These are phyloP conservation scores for Salix brachista DNA, from an alignment of 345 rosid genomes.

Conservation along the genomic window DNA sequence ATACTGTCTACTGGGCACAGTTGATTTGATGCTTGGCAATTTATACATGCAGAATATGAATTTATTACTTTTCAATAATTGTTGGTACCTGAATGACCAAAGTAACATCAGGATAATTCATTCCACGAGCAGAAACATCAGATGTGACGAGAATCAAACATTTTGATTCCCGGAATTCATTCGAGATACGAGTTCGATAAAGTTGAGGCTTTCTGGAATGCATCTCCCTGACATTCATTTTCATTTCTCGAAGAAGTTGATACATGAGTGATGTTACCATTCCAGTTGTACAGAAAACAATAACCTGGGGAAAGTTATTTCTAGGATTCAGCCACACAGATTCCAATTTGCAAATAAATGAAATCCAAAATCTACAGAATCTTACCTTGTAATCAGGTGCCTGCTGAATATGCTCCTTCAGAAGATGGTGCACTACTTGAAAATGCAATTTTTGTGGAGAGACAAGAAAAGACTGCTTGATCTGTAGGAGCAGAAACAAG, in stretches of 20 bases:
- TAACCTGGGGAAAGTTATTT: conserved; percentile 46
- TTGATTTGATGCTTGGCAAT: neutral
- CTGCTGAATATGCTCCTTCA: conserved; percentile 58
- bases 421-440: conserved; percentile 59
- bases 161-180: conserved; percentile 79
- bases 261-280: conserved; percentile 82
- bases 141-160: conserved; percentile 77
- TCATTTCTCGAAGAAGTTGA: conserved; percentile 72
- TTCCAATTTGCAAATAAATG: neutral
- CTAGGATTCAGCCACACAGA: conserved; percentile 12
- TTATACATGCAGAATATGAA: neutral
- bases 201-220: conserved; percentile 92
- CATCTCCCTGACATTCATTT: conserved; percentile 78
- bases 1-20: neutral
- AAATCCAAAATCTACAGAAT: conserved; percentile 6
- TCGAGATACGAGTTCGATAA: conserved; percentile 64
- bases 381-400: conserved; percentile 74
- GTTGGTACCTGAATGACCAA: conserved; percentile 83
- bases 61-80: neutral
- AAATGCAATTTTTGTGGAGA: conserved; percentile 76
- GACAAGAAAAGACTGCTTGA: conserved; percentile 65
- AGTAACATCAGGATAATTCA: conserved; percentile 94
- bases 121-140: conserved; percentile 90
- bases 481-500: conserved; percentile 38
- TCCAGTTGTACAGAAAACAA: conserved; percentile 87